Conservation (phyloP, 2,329 filamentous ascomycete species). For the Aspergillus sp. region DNA sequence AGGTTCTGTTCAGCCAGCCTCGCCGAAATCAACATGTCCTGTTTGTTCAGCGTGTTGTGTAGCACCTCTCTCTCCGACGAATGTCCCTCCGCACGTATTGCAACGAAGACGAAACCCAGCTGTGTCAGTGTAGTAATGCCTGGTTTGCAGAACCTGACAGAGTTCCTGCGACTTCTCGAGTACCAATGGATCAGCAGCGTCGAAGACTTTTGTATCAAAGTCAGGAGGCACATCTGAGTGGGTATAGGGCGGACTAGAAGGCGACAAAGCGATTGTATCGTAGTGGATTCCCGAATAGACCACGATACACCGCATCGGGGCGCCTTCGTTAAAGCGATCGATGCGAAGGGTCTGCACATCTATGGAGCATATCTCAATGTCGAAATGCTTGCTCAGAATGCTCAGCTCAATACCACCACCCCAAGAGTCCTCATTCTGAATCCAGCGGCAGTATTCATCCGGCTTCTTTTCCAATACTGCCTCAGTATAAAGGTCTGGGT, state of each 20-base stretch:
- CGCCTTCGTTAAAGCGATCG: slow-evolving; percentile 77
- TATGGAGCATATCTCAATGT: slow-evolving; percentile 80
- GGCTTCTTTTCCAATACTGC: slow-evolving; percentile 74
- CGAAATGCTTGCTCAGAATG: slow-evolving; percentile 81
- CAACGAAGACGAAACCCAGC: slow-evolving; percentile 77
- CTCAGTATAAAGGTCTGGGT: slow-evolving; percentile 71
- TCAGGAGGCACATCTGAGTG: slow-evolving; percentile 66
- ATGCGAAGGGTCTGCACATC: slow-evolving; percentile 71
- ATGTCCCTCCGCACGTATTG: slow-evolving; percentile 56
- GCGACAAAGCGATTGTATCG: slow-evolving; percentile 79
- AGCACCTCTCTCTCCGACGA: slow-evolving; percentile 50
- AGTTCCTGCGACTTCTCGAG: slow-evolving; percentile 64
- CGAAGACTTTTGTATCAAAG: slow-evolving; percentile 76
- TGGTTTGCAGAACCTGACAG: slow-evolving; percentile 66
- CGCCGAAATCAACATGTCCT: slow-evolving; percentile 53
- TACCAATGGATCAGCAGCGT: slow-evolving; percentile 56
- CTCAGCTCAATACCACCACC: slow-evolving; percentile 88
- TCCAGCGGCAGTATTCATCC: slow-evolving; percentile 76
- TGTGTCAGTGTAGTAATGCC: slow-evolving; percentile 87
- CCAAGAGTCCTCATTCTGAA: slow-evolving; percentile 79
- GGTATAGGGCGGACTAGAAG: slow-evolving; percentile 58
- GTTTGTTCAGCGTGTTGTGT: slow-evolving; percentile 49
- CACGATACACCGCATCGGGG: slow-evolving; percentile 69
- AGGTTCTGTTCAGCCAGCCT: slow-evolving; percentile 35
- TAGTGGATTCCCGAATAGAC: slow-evolving; percentile 95